Conservation (phyloP, 2,329 filamentous ascomycete species). For the Clathrospora elynae region DNA sequence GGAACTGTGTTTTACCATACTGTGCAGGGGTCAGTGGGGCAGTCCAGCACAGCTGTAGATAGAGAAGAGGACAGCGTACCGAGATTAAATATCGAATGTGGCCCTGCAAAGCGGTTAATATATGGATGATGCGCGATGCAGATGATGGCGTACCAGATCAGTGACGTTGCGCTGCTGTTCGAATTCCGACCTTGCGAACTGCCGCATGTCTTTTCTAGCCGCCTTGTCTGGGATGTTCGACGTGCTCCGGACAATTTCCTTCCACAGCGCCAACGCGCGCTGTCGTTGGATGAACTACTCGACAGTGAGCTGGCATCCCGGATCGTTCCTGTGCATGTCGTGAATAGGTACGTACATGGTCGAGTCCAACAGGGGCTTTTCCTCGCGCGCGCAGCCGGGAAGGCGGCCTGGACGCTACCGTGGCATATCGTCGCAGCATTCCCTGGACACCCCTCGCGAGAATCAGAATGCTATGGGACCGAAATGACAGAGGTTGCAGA, state of each 20-base stretch:
- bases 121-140: too few species aligned
- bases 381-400: slow-evolving; percentile 40
- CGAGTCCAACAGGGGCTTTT: slow-evolving; percentile 41
- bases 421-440: slow-evolving; percentile 44
- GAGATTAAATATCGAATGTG: slow-evolving; percentile 58
- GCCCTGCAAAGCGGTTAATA: slow-evolving; percentile 36
- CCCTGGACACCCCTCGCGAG: slow-evolving; percentile 8
- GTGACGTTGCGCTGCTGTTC: slow-evolving; percentile 53
- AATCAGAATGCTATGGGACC: background rate
- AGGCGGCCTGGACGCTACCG: slow-evolving; percentile 35
- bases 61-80: slow-evolving; percentile 30
- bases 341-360: slow-evolving; percentile 30
- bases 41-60: background rate
- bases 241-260: slow-evolving; percentile 54
- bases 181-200: slow-evolving; percentile 57
- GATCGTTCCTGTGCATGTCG: background rate
- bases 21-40: slow-evolving; percentile 20
- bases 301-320: slow-evolving; percentile 17
- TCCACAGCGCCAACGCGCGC: slow-evolving; percentile 54
- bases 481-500: slow-evolving; percentile 3
- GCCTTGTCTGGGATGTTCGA: slow-evolving; percentile 38
- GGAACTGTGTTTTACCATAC: slow-evolving; percentile 58
- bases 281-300: slow-evolving; percentile 57
- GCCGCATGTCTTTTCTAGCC: slow-evolving; percentile 50
- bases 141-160: slow-evolving; percentile 48